Base-by-base conservation (phyloP, 225 moss, liverwort and hornwort genomes). In the Physcomitrellopsis africana region DNA sequence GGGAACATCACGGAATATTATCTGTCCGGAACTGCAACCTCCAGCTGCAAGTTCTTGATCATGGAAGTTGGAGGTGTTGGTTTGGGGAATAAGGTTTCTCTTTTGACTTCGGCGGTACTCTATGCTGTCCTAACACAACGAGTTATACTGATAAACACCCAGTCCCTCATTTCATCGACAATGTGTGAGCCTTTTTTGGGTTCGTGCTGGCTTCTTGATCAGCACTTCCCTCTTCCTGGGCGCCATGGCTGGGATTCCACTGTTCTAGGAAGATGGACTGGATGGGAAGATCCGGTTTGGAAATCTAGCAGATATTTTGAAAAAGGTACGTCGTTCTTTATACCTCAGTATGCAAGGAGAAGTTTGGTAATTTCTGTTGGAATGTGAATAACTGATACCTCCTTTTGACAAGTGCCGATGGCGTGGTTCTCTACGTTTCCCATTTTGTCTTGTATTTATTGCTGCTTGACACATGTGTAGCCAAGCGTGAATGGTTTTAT, bases 121-220 rank as follows among this genome's bases (percentile, higher is more conserved):
- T 92, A 86, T 65, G 88, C 94, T 52, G 69, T 94, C 56, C 73
- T 92, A 66, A 88, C 90, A 16, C 86, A 84, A 61, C 80, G 94
- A 66, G 84, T 92, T 32, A 64, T 92, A 42, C 85, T 92, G 0
- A 19, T 92, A 4, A 83, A 83, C 45, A 63, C 60, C 20, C 55
- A 46, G 44, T 78, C 78, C 4, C 46, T 63, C 8, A 60, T 88
- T 8, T 83, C 85, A 0, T 76, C 59, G 82, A 81, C 83, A 45
- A 77, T 85, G 62, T 92, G 94, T 57, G 90, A 94, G 77, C 94
- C 94, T 20, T 90, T 94, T 43, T 22, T 48, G 29, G 92, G 90
- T 24, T 92, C 94, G 0, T 82, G 83, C 29, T 94, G 94, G 94
- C 48, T 79, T 11, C 85, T 92, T 53, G 92, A 94, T 63, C 61